Conservation (phyloP, 345 rosid species). For the Ceriops decandra region DNA sequence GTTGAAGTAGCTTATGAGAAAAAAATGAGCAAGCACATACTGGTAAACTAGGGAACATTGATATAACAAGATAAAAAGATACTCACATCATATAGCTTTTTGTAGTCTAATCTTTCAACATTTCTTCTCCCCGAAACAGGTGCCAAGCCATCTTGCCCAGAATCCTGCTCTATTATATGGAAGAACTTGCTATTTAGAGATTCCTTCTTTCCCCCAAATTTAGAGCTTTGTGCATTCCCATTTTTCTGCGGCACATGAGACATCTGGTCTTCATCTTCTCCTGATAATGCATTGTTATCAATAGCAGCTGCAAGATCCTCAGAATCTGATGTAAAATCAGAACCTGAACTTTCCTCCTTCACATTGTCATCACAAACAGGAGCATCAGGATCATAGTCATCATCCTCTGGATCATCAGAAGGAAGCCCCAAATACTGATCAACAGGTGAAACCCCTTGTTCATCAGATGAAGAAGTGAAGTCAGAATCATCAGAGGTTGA, state of each 20-base stretch:
- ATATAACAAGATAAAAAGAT: slow-evolving; percentile 7
- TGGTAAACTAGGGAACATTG: background rate
- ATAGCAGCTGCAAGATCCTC: slow-evolving; percentile 52
- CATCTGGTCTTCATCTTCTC: slow-evolving; percentile 28
- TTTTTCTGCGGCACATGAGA: slow-evolving; percentile 16
- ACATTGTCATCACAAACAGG: slow-evolving; percentile 39
- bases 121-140: slow-evolving; percentile 51
- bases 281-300: slow-evolving; percentile 27
- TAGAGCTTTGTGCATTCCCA: slow-evolving; percentile 23
- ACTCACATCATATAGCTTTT: slow-evolving; percentile 81
- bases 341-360: slow-evolving; percentile 56
- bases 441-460: slow-evolving; percentile 35
- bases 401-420: slow-evolving; percentile 94
- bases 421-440: slow-evolving; percentile 46
- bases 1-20: background rate
- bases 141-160: slow-evolving; percentile 33
- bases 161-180: slow-evolving; percentile 37
- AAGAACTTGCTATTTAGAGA: slow-evolving; percentile 24
- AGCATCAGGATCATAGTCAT: slow-evolving; percentile 66
- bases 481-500: slow-evolving; percentile 60
- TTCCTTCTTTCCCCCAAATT: slow-evolving; percentile 23
- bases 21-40: background rate
- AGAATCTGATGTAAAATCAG: slow-evolving; percentile 74
- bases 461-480: slow-evolving; percentile 55
- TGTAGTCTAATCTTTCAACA: slow-evolving; percentile 81